Base-by-base conservation (phyloP, 305 asterid species). In the Ilex paraguariensis region DNA sequence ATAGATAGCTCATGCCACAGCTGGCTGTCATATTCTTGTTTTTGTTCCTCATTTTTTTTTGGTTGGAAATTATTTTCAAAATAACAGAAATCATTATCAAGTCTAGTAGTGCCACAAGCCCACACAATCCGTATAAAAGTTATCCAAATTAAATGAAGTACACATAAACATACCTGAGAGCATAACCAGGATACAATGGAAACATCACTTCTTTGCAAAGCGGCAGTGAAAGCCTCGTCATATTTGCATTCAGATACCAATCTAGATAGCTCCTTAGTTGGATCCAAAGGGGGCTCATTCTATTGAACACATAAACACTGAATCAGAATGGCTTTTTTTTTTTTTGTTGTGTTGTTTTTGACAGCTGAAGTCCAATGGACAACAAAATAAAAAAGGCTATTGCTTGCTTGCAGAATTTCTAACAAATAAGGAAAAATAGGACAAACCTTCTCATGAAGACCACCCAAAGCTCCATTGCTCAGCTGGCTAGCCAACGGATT, bases 151-250 rank as follows among this genome's bases (percentile, higher is more conserved):
- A 21, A 36, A 36, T 36, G 42, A 5, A 2, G 42, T 5, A 21
- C 14, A 49, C 32, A 66, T 42, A 70, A 62, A 49, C 60, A 63
- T 82, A 91, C 98, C 96, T 88, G 98, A 79, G 93, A 63, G 84
- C 98, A 91, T 64, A 91, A 62, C 98, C 98, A 91, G 17, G 98
- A 88, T 28, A 91, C 98, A 6, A 88, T 83, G 44, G 68, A 71
- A 64, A 91, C 94, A 63, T 91, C 98, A 66, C 91, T 91, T 78
- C 84, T 86, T 70, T 91, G 98, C 73, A 91, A 67, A 59, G 97
- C 97, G 56, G 83, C 49, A 55, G 84, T 88, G 78, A 88, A 91
- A 56, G 98, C 96, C 70, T 91, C 98, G 66, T 75, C 98, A 50
- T 84, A 88, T 75, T 91, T 91, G 40, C 75, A 87, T 78, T 91